Evolutionary conservation across 352 stramenopile species (phyloP).

Genomic region (Saprolegnia diclina): DNA sequence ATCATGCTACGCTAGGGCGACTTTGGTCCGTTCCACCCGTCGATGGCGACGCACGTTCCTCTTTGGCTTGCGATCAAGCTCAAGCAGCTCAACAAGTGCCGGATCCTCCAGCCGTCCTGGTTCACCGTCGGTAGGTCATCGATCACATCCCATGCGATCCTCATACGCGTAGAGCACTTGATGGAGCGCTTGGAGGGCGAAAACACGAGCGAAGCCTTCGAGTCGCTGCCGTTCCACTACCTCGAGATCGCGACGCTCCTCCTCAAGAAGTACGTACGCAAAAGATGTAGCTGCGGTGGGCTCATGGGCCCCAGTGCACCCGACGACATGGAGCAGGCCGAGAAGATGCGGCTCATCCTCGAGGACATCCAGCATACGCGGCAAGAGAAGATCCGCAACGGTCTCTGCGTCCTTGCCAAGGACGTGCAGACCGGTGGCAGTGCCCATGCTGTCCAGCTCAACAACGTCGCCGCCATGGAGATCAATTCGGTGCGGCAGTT

Average conservation of each 20-base stretch:
- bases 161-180: slow-evolving; percentile 44
- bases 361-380: slow-evolving; percentile 87
- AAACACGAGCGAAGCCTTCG: slow-evolving; percentile 65
- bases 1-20: slow-evolving; percentile 42
- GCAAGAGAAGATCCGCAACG: slow-evolving; percentile 85
- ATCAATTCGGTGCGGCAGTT: slow-evolving; percentile 86
- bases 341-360: slow-evolving; percentile 71
- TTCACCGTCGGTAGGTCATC: slow-evolving; percentile 64
- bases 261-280: slow-evolving; percentile 63
- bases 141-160: neutral
- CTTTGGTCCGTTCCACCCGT: slow-evolving; percentile 84
- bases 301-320: slow-evolving; percentile 38
- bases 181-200: slow-evolving; percentile 55
- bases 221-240: slow-evolving; percentile 83
- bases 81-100: slow-evolving; percentile 84
- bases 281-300: neutral
- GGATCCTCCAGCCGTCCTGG: slow-evolving; percentile 74
- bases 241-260: slow-evolving; percentile 77
- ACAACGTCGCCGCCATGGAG: slow-evolving; percentile 80
- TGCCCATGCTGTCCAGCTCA: slow-evolving; percentile 80
- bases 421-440: slow-evolving; percentile 70
- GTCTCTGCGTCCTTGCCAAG: slow-evolving; percentile 72
- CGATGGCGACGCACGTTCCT: slow-evolving; percentile 75
- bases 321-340: slow-evolving; percentile 78
- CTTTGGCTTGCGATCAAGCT: slow-evolving; percentile 88